Evolutionary conservation across 2,329 filamentous ascomycete species (phyloP), one percentile per base, ranked within the genome.

Genomic region (Penicillium sp.): DNA sequence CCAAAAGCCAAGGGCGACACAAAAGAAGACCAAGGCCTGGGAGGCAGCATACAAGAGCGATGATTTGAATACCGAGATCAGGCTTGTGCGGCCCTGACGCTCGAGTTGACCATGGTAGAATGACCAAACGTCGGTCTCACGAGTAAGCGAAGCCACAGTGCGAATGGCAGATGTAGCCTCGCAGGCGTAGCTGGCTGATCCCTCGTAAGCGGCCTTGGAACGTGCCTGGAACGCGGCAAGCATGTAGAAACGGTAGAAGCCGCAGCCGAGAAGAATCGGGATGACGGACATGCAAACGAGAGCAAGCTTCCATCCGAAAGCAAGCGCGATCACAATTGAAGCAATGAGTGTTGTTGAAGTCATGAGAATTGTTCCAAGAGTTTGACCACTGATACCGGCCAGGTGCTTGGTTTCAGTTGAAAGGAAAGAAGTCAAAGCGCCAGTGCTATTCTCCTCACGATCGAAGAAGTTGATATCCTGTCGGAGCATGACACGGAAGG

Each of bases 401-500:
- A 96, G 77, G 62, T 94, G 85, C 0, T 88, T 95, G 0, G 90
- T 90, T 69, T 95, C 87, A 0, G 88, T 94, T 2, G 87, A 90
- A 12, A 96, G 74, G 71, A 95, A 93, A 0, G 86, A 88, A 0
- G 89, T 95, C 60, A 98, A 74, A 1, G 89, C 85, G 57, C 93
- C 93, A 6, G 88, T 84, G 6, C 86, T 89, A 66, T 97, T 95
- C 67, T 93, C 85, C 55, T 94, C 87, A 39, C 77, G 78, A 67
- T 97, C 93, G 60, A 96, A 98, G 69, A 90, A 97, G 26, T 82
- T 75, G 51, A 97, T 90, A 55, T 97, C 93, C 69, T 97, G 91
- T 56, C 90, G 86, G 45, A 97, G 80, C 74, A 97, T 88, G 22
- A 84, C 78, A 29, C 90, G 79, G 75, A 98, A 96, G 6, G 89